Conservation (phyloP, 371 early-diverging fungal genomes). For the Synchytrium microbalum region DNA sequence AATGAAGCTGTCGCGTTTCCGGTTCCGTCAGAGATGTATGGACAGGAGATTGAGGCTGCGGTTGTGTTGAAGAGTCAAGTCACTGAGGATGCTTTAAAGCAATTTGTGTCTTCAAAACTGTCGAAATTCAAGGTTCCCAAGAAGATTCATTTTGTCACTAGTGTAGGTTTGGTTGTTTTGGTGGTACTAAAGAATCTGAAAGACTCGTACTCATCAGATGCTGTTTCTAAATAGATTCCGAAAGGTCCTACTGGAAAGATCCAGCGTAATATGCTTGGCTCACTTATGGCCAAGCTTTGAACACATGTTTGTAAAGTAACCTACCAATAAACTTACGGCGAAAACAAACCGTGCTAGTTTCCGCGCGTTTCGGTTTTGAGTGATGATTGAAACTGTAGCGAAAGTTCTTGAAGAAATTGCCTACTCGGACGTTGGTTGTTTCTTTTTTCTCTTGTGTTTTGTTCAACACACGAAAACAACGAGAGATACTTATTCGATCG, state of each 20-base stretch:
- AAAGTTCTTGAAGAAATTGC: too few species aligned
- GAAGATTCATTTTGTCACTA: conserved; percentile 54
- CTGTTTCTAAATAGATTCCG: conserved; percentile 42
- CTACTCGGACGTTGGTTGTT: too few species aligned
- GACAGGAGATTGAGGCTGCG: conserved; percentile 74
- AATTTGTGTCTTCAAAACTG: conserved; percentile 45
- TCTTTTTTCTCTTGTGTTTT: too few species aligned
- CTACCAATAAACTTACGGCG: too few species aligned
- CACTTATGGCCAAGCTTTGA: too few species aligned
- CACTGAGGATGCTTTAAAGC: conserved; percentile 35
- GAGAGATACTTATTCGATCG: too few species aligned
- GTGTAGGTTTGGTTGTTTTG: neutral
- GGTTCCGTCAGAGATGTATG: conserved; percentile 59
- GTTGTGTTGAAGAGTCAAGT: conserved; percentile 47
- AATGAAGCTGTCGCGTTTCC: conserved; percentile 74
- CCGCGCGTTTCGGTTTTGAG: too few species aligned
- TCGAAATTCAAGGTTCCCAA: conserved; percentile 75
- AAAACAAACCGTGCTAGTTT: too few species aligned
- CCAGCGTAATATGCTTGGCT: too few species aligned
- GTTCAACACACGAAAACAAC: too few species aligned
- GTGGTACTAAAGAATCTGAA: neutral
- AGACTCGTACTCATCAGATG: neutral
- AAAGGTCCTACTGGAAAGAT: conserved; percentile 72
- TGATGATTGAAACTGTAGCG: too few species aligned
- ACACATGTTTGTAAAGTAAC: too few species aligned